phyloP scores from a whole-genome alignment of 352 stramenopile species.

The Phytopythium chamaehyphon region DNA sequence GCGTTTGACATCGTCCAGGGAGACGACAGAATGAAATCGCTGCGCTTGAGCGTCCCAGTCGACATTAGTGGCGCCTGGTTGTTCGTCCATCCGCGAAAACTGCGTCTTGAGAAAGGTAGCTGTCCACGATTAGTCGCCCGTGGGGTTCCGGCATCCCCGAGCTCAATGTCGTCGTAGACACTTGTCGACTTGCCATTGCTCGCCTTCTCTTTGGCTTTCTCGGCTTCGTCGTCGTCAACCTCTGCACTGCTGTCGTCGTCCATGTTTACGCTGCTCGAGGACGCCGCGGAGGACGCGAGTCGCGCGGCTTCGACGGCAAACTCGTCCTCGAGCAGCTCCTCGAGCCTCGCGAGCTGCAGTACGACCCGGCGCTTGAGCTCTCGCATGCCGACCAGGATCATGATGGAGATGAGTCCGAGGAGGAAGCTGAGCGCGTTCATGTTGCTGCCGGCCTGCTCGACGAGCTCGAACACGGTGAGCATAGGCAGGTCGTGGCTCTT shows the following conservation, averaged over 20 bases:
- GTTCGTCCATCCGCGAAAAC: slow-evolving; percentile 16
- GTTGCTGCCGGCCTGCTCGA: slow-evolving; percentile 42
- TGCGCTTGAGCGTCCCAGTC: slow-evolving; percentile 28
- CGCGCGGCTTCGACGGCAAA: slow-evolving; percentile 26
- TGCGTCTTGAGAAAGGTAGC: neutral
- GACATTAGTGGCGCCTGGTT: slow-evolving; percentile 32
- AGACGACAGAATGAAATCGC: slow-evolving; percentile 41
- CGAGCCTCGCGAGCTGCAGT: slow-evolving; percentile 18
- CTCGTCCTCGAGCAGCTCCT: slow-evolving; percentile 35
- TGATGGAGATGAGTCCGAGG: slow-evolving; percentile 51
- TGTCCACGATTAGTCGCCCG: slow-evolving; percentile 6
- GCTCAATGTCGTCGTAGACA: slow-evolving; percentile 28
- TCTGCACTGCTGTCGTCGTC: slow-evolving; percentile 10
- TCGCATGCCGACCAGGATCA: slow-evolving; percentile 45
- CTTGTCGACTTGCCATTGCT: neutral
- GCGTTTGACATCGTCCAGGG: slow-evolving; percentile 23
- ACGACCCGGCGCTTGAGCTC: slow-evolving; percentile 36
- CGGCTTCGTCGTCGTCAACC: neutral
- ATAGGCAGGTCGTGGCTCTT: slow-evolving; percentile 47
- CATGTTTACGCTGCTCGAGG: slow-evolving; percentile 9
- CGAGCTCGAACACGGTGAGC: slow-evolving; percentile 52
- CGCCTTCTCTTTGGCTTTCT: neutral
- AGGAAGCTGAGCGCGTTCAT: slow-evolving; percentile 70
- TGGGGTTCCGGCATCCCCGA: slow-evolving; percentile 17
- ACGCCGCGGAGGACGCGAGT: neutral